A percentile compares a stretch with the other conserved stretches of the same genome.
Evolutionary conservation across 2,329 filamentous ascomycete genomes (phyloP).

Genomic region (Aspergillus candidus): DNA sequence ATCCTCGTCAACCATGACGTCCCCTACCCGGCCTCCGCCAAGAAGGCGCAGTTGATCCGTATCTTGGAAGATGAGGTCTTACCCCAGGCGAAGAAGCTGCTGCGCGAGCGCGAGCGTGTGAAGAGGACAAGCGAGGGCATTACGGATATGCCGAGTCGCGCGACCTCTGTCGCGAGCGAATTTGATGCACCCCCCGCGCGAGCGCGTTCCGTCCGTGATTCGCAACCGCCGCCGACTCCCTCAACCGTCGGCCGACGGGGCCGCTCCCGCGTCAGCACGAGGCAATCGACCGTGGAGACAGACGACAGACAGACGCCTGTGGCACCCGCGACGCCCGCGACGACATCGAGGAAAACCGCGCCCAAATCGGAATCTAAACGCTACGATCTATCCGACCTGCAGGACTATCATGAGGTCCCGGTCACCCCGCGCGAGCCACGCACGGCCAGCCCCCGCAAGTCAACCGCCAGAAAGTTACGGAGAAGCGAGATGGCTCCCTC

Average conservation of each 20-base stretch:
- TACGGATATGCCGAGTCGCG: conserved; percentile 61
- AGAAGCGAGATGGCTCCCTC: conserved; percentile 42
- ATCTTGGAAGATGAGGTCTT: conserved; percentile 75
- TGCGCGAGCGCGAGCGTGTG: conserved; percentile 67
- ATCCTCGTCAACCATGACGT: conserved; percentile 88
- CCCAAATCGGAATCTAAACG: conserved; percentile 32
- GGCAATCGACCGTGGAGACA: conserved; percentile 35
- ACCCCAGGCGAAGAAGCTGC: conserved; percentile 70
- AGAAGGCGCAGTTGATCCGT: conserved; percentile 81
- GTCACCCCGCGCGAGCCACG: conserved; percentile 33
- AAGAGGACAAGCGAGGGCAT: conserved; percentile 87
- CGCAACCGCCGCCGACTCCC: conserved; percentile 45
- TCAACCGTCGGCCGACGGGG: conserved; percentile 47
- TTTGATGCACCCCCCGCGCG: conserved; percentile 48
- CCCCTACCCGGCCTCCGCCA: conserved; percentile 78
- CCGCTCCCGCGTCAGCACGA: conserved; percentile 48
- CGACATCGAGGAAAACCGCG: conserved; percentile 26
- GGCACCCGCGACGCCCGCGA: conserved; percentile 24
- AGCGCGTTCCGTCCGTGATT: conserved; percentile 46
- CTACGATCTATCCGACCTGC: conserved; percentile 25
- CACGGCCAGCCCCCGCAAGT: conserved; percentile 32
- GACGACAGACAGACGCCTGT: conserved; percentile 25
- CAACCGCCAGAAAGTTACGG: conserved; percentile 47
- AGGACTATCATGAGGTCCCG: conserved; percentile 26
- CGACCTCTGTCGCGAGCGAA: conserved; percentile 56